Conservation (phyloP, 2,329 filamentous ascomycete genomes). For the Paradendryphiella salina region DNA sequence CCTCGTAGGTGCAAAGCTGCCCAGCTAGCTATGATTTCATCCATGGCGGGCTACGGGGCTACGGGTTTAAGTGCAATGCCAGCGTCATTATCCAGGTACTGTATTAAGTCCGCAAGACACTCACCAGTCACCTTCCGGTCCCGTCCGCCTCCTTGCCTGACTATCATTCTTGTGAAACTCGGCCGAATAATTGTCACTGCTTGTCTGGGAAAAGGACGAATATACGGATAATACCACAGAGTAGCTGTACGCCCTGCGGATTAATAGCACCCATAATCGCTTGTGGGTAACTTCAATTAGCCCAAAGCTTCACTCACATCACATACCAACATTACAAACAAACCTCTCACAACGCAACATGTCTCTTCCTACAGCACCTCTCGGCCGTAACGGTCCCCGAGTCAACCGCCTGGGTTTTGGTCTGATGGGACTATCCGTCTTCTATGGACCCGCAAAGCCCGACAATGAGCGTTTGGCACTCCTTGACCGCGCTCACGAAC, state of each 20-base stretch:
- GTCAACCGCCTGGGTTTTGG: constrained; percentile 59
- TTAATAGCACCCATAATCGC: background rate
- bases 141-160: background rate
- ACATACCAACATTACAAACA: background rate
- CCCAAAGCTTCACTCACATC: background rate
- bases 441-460: constrained; percentile 54
- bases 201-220: background rate
- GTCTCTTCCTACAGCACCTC: constrained; percentile 50
- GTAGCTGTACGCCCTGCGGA: background rate
- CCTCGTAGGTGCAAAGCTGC: background rate
- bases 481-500: constrained; percentile 56
- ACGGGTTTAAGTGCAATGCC: constrained; percentile 1
- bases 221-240: background rate
- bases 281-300: background rate
- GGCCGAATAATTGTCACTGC: background rate
- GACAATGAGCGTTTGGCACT: constrained; percentile 57
- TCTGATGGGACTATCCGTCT: constrained; percentile 56
- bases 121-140: background rate
- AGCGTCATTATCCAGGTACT: background rate
- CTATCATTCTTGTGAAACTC: background rate
- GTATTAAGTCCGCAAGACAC: background rate
- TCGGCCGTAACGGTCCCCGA: constrained; percentile 58
- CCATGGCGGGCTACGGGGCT: background rate
- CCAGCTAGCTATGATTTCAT: constrained; percentile 2
- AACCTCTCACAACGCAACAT: constrained; percentile 7